Percentiles rank a stretch among this genome's conserved stretches.
Conservation (phyloP, 768 basidiomycete species). For the Russula brevipes region DNA sequence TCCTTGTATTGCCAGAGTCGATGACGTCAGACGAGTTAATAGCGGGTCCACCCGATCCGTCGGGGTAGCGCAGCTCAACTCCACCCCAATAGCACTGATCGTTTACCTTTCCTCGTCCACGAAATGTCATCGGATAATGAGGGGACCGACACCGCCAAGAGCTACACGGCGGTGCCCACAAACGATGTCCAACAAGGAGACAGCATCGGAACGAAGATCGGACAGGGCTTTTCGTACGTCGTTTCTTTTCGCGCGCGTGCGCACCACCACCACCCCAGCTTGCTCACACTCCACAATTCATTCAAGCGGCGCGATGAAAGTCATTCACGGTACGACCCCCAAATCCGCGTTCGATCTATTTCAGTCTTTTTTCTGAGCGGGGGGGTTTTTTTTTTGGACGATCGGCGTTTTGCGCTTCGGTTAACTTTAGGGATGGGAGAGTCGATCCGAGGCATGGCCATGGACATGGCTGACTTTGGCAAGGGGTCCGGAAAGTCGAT, state of each 20-base stretch:
- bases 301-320: constrained; percentile 3
- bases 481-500: constrained; percentile 14
- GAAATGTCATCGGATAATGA: constrained; percentile 12
- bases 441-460: constrained; percentile 8
- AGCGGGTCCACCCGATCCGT: too few species aligned
- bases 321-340: constrained; percentile 7
- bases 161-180: neutral
- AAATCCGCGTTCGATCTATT: neutral
- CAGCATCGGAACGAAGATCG: constrained; percentile 5
- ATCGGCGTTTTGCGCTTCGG: neutral
- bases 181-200: neutral
- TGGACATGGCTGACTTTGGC: constrained; percentile 14
- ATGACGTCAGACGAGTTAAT: too few species aligned
- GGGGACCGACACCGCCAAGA: neutral
- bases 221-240: constrained; percentile 13
- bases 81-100: neutral
- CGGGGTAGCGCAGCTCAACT: too few species aligned
- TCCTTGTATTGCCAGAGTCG: too few species aligned
- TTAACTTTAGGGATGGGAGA: constrained; percentile 14
- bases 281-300: neutral
- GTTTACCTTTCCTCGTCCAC: neutral
- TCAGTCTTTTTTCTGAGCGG: too few species aligned
- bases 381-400: neutral
- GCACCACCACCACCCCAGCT: neutral
- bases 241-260: neutral